Percentiles rank a stretch among this genome's conserved stretches.
These are phyloP conservation scores for Steccherinum ochraceum DNA, from an alignment of 768 basidiomycete genomes.

Conservation along the genomic window DNA sequence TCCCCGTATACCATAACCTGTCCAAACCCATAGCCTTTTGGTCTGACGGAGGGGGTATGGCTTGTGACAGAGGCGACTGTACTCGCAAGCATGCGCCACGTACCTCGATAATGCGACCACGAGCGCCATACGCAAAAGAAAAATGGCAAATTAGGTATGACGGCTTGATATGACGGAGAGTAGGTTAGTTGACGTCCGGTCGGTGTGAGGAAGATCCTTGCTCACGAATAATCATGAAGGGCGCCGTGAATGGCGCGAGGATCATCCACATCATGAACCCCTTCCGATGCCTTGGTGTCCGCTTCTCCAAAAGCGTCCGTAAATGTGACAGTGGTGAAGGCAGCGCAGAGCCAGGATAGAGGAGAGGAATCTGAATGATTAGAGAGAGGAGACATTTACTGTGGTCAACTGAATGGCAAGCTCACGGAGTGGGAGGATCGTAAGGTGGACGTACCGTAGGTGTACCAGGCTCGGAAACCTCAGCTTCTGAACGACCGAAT, in stretches of 20 bases:
- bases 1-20: no score
- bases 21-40: no score
- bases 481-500: constrained; percentile 8
- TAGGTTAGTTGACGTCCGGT: background rate
- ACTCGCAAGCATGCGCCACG: no score
- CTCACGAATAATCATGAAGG: constrained; percentile 73
- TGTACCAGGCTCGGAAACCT: constrained; percentile 4
- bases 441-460: constrained; percentile 13
- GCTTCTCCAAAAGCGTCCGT: constrained; percentile 40
- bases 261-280: constrained; percentile 64
- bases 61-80: no score
- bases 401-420: constrained; percentile 10
- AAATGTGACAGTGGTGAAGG: constrained; percentile 40
- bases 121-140: constrained; percentile 84
- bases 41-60: no score
- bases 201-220: constrained; percentile 8
- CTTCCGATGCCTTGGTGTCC: constrained; percentile 57
- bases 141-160: constrained; percentile 80
- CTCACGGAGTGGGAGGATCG: background rate
- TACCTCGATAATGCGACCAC: constrained; percentile 81
- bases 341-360: constrained; percentile 42
- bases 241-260: constrained; percentile 66
- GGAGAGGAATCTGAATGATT: constrained; percentile 44
- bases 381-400: constrained; percentile 13
- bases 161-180: constrained; percentile 34